A percentile compares a stretch with the other conserved stretches of the same genome.
phyloP scores from a whole-genome alignment of 192 early-diverging fungal species.

The Gaertneriomyces sp. region DNA sequence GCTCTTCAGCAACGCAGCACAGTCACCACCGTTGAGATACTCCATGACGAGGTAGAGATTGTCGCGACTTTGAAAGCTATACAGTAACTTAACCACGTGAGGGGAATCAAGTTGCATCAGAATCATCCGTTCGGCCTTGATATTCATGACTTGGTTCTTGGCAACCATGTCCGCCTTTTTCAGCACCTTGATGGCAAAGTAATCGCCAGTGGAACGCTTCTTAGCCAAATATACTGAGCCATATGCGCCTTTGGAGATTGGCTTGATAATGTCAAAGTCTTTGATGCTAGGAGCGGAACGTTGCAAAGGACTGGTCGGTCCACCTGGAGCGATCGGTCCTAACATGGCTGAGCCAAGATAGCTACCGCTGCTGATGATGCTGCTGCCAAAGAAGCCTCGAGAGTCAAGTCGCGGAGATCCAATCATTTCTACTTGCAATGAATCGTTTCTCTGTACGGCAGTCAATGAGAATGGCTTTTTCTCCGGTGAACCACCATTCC shows the following conservation, averaged over 20 bases:
- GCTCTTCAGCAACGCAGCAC: conserved; percentile 76
- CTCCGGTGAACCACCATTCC: no score
- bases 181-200: conserved; percentile 83
- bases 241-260: conserved; percentile 87
- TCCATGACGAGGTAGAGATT: conserved; percentile 85
- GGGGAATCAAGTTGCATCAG: conserved; percentile 82
- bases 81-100: conserved; percentile 80
- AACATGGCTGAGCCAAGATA: no score
- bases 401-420: no score
- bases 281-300: conserved; percentile 72
- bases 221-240: conserved; percentile 83
- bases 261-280: conserved; percentile 87
- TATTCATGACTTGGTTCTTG: conserved; percentile 88
- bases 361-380: no score
- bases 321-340: no score
- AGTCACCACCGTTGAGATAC: conserved; percentile 86
- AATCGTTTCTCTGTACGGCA: no score
- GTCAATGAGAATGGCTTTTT: no score
- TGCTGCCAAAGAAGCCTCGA: no score
- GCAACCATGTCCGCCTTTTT: conserved; percentile 86
- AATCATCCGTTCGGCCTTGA: conserved; percentile 86
- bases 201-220: conserved; percentile 78
- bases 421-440: no score
- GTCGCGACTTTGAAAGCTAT: conserved; percentile 78
- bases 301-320: conserved; percentile 27